Percentiles rank a stretch among this genome's conserved stretches.
Conservation (phyloP, 1,284 basidiomycete genomes). For the Vanrija sp. region DNA sequence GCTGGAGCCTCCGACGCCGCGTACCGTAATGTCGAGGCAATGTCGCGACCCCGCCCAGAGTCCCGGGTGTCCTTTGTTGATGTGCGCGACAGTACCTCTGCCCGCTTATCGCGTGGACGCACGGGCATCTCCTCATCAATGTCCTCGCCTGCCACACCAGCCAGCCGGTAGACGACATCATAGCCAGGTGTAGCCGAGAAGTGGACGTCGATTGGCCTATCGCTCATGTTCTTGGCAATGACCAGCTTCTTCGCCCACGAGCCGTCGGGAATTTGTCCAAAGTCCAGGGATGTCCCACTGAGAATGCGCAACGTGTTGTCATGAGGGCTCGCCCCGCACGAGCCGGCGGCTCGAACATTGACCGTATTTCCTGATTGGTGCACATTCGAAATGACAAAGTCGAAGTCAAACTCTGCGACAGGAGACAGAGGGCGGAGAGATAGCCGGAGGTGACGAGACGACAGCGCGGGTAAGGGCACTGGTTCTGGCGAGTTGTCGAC, state of each 20-base stretch:
- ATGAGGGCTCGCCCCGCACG: slow-evolving; percentile 28
- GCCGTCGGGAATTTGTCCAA: slow-evolving; percentile 52
- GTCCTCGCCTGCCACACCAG: slow-evolving; percentile 47
- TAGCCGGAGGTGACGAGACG: slow-evolving; percentile 40
- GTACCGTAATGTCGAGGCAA: background rate
- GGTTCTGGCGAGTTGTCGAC: slow-evolving; percentile 38
- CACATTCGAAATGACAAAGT: slow-evolving; percentile 43
- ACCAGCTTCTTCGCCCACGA: slow-evolving; percentile 52
- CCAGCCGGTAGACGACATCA: slow-evolving; percentile 52
- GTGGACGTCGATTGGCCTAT: slow-evolving; percentile 50
- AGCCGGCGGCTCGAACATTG: slow-evolving; percentile 37
- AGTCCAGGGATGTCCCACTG: slow-evolving; percentile 51
- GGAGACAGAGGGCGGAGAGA: slow-evolving; percentile 31
- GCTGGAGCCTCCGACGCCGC: background rate
- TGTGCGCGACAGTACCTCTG: slow-evolving; percentile 23
- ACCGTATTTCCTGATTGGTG: slow-evolving; percentile 43
- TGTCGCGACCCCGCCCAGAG: background rate
- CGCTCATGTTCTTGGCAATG: slow-evolving; percentile 50
- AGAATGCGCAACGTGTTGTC: slow-evolving; percentile 50
- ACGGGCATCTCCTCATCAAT: slow-evolving; percentile 39
- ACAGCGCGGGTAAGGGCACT: slow-evolving; percentile 40
- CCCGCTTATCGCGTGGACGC: slow-evolving; percentile 14
- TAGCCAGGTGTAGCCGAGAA: slow-evolving; percentile 48
- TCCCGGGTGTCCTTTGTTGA: slow-evolving; percentile 30
- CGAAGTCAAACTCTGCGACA: slow-evolving; percentile 39